These are phyloP conservation scores for Lachnellula suecica DNA, from an alignment of 2,329 filamentous ascomycete genomes.

Conservation along the genomic window DNA sequence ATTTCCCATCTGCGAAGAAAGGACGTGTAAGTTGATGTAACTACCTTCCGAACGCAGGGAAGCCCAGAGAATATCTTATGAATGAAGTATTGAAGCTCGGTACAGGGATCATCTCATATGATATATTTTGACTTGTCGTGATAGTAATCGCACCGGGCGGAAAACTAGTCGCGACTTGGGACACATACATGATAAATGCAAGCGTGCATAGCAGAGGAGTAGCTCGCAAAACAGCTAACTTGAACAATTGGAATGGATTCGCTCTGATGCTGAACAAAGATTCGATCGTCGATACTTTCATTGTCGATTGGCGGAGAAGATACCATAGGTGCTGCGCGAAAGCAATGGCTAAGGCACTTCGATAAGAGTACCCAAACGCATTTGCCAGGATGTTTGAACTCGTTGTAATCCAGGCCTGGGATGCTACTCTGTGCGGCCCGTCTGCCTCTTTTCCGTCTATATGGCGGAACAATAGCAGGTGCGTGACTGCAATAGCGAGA, in stretches of 20 bases:
- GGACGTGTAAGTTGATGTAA: not conserved
- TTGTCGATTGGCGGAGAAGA: constrained; percentile 17
- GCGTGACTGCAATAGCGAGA: constrained; percentile 14
- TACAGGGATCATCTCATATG: constrained; percentile 3
- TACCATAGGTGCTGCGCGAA: constrained; percentile 25
- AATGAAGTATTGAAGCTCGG: constrained; percentile 19
- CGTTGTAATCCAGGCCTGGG: constrained; percentile 23
- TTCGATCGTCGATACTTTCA: constrained; percentile 28
- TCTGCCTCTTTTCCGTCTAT: constrained; percentile 22
- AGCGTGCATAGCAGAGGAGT: constrained; percentile 17
- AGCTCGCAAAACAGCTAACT: constrained; percentile 10
- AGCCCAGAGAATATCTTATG: not conserved
- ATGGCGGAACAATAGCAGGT: constrained; percentile 21
- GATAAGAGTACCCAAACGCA: constrained; percentile 18
- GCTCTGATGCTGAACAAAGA: constrained; percentile 18
- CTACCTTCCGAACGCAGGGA: too few species aligned
- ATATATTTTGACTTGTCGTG: constrained; percentile 1
- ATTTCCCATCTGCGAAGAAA: constrained; percentile 23
- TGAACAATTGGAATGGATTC: constrained; percentile 18
- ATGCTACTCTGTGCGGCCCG: constrained; percentile 15
- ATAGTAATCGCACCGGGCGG: constrained; percentile 26
- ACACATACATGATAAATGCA: constrained; percentile 17
- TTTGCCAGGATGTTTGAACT: constrained; percentile 25
- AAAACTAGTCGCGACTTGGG: constrained; percentile 18
- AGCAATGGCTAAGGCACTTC: constrained; percentile 14